Evolutionary conservation across 371 early-diverging fungal species (phyloP).

Genomic region (Rhizopus stolonifer): DNA sequence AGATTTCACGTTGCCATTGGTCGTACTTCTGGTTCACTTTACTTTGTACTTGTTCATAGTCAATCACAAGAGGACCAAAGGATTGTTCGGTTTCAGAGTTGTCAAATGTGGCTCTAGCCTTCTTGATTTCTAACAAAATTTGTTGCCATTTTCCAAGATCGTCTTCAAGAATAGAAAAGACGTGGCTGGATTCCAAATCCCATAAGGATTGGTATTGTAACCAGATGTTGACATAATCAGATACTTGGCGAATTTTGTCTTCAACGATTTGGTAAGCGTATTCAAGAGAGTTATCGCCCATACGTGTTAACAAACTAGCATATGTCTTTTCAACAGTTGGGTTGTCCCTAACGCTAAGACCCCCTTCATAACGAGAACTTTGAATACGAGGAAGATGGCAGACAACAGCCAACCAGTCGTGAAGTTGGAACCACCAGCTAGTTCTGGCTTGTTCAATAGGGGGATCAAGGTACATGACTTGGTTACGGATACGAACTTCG

Average conservation of each 20-base stretch:
- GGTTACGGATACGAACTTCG: constrained; percentile 88
- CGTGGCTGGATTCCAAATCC: constrained; percentile 89
- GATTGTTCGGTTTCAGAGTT: constrained; percentile 88
- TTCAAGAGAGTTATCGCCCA: constrained; percentile 68
- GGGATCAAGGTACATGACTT: constrained; percentile 94
- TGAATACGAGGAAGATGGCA: constrained; percentile 81
- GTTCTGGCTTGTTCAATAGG: constrained; percentile 93
- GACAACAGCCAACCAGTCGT: constrained; percentile 86
- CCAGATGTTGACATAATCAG: constrained; percentile 92
- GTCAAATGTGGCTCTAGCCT: constrained; percentile 93
- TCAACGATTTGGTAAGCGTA: constrained; percentile 88
- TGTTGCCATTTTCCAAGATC: constrained; percentile 93
- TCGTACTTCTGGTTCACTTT: constrained; percentile 98
- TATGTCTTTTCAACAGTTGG: constrained; percentile 63
- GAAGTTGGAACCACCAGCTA: constrained; percentile 88
- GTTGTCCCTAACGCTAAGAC: constrained; percentile 60
- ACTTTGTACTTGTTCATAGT: constrained; percentile 96
- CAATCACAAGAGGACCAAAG: constrained; percentile 87
- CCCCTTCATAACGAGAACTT: constrained; percentile 90
- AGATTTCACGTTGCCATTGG: constrained; percentile 95
- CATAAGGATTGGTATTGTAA: constrained; percentile 96
- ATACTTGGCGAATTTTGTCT: constrained; percentile 73
- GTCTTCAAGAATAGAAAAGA: constrained; percentile 86
- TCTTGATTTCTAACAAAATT: constrained; percentile 91
- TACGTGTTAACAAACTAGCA: constrained; percentile 70